Evolutionary conservation across 2,329 filamentous ascomycete genomes (phyloP), one percentile per base, ranked within the genome.

Genomic region (Colletotrichum melonis): DNA sequence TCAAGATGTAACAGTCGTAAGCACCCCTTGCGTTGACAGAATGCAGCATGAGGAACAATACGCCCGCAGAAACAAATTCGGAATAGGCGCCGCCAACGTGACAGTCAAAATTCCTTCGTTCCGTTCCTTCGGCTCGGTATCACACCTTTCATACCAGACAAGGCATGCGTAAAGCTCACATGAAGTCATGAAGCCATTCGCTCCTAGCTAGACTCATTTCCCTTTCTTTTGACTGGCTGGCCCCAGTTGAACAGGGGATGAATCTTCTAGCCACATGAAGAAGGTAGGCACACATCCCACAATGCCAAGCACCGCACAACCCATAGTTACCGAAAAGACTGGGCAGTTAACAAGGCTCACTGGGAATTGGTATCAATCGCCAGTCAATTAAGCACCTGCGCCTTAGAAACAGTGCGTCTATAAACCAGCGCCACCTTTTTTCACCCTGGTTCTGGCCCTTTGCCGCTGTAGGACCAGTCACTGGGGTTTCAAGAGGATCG

Each of bases 241-340:
- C 16, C 16, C 14, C 19, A 12, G 7, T 22, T 22, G n/a, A 54
- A 22, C 57, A 30, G 9, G 38, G n/a, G 35, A 4, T 9, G 26
- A 9, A 28, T 38, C 4, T 7, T 7, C 68, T 71, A 71, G 57
- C 68, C 57, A 19, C 4, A 67, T 71, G 14, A 6, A 71, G 68
- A 67, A 71, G 68, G 63, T 67, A 24, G 3, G 11, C 11, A 26
- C 28, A n/a, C 12, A 24, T 49, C 59, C 16, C 22, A 14, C 32
- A 1, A 26, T 11, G n/a, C 30, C 26, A 22, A 30, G 49, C 6
- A 35, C 3, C 6, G 4, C 30, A 24, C 55, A 55, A 46, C n/a
- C 46, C 16, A 14, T 46, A 62, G 46, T 49, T 30, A 28, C 54
- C 28, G 35, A n/a, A 6, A 55, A 28, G 5, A n/a, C 46, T 49